Conservation (phyloP, 2,329 filamentous ascomycete genomes). For the Zymoseptoria passerinii region DNA sequence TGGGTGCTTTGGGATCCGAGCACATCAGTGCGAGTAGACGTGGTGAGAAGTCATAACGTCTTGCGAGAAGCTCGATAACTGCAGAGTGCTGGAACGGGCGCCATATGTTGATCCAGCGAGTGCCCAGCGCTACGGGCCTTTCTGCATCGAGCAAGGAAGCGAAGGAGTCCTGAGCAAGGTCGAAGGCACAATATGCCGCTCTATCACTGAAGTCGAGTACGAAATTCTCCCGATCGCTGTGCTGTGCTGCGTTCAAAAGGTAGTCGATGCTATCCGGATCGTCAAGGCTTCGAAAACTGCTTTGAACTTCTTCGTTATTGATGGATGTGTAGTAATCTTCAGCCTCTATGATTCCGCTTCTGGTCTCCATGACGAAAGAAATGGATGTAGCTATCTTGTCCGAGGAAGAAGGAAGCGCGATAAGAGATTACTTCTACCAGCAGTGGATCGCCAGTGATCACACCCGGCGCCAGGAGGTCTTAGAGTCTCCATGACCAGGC, state of each 20-base stretch:
- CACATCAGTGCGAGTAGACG: conserved; percentile 57
- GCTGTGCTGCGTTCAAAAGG: conserved; percentile 36
- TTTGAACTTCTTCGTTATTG: conserved; percentile 11
- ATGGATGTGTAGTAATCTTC: conserved; percentile 15
- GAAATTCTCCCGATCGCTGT: conserved; percentile 47
- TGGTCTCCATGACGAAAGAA: not conserved
- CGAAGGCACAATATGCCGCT: conserved; percentile 48
- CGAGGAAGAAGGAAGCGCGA: not conserved
- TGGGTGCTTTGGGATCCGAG: conserved; percentile 42
- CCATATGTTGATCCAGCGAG: conserved; percentile 73
- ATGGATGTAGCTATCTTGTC: not conserved
- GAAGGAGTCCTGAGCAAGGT: conserved; percentile 42
- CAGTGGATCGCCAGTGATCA: not conserved
- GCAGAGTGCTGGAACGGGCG: conserved; percentile 53
- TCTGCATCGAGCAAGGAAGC: conserved; percentile 32
- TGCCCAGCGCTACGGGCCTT: conserved; percentile 43
- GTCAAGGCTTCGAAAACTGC: conserved; percentile 48
- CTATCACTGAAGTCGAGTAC: conserved; percentile 56
- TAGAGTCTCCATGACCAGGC: not conserved
- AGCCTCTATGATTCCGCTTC: conserved; percentile 3
- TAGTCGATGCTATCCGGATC: conserved; percentile 38
- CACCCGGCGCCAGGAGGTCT: not conserved
- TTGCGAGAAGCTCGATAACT: conserved; percentile 49
- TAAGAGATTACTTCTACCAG: not conserved
- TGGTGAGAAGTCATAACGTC: conserved; percentile 59